Evolutionary conservation across 2,329 filamentous ascomycete species (phyloP), one percentile per base, ranked within the genome.

Genomic region (Monosporascus sp.): DNA sequence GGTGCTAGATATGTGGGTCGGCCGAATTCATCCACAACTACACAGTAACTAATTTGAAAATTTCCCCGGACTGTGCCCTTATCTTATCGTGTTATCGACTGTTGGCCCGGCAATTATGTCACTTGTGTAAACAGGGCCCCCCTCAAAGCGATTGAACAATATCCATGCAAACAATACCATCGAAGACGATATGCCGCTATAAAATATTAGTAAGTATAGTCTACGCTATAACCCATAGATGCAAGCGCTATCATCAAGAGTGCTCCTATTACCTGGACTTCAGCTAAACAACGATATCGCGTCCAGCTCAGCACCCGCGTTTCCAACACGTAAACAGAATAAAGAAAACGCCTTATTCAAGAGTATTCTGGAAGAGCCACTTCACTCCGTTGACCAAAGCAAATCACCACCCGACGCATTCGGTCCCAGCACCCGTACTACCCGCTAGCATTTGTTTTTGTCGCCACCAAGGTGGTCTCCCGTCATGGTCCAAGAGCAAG

Each of bases 401-500:
- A 20, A 43, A 43, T 35, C 31, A 14, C 5, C 31, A 1, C 31
- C 9, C 9, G 31, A 35, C 31, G 40, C n/a, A 17, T 51, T 37
- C 19, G 17, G 20, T 3, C 7, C 41, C 49, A 16, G 20, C 22
- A 35, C 9, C 47, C 22, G n/a, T 27, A n/a, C 50, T 26, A 35
- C 47, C n/a, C 26, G 49, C 19, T 51, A 56, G 37, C 50, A 54
- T 48, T 56, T 37, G 46, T 49, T 57, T n/a, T 26, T 52, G 43
- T 31, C 27, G 44, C 51, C 55, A 49, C 49, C 53, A n/a, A 49
- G 19, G 16, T 17, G 14, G 11, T 7, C 47, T 45, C 41, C 48
- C 58, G 60, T 50, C 59, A 79, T 79, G 77, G 78, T 72, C 60
- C 76, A 72, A 63, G 78, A 72, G 70, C 75, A 65, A 60, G 77